Evolutionary conservation across 1,139 yeast species (phyloP).

Genomic region (Geotrichum europaeum): DNA sequence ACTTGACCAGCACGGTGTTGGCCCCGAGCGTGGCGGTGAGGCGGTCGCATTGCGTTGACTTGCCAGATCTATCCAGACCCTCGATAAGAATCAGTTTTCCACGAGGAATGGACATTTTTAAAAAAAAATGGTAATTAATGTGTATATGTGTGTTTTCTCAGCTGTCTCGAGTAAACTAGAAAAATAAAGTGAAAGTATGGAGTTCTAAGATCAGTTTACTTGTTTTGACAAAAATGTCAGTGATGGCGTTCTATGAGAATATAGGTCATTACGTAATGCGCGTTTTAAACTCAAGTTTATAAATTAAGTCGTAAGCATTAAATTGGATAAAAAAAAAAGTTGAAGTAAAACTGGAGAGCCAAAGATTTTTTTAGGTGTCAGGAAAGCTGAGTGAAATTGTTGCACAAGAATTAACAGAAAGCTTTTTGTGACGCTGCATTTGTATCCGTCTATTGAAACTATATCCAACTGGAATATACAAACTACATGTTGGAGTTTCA

Average conservation of each 20-base stretch:
- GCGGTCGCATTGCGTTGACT: slow-evolving; percentile 72
- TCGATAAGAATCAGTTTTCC: slow-evolving; percentile 79
- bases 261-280: not conserved
- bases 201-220: not conserved
- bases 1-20: slow-evolving; percentile 52
- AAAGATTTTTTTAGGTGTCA: no score
- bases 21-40: slow-evolving; percentile 39
- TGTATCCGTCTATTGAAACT: no score
- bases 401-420: no score
- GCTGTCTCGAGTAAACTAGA: not conserved
- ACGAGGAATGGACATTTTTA: slow-evolving; percentile 31
- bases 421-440: no score
- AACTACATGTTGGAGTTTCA: no score
- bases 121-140: not conserved
- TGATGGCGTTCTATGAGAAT: not conserved
- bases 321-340: no score
- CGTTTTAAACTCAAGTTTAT: not conserved
- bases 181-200: not conserved
- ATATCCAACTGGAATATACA: no score
- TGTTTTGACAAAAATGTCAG: not conserved
- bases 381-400: no score
- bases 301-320: not conserved
- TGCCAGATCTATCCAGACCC: slow-evolving; percentile 93
- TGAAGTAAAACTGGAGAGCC: no score
- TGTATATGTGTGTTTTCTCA: not conserved